phyloP scores from a whole-genome alignment of 352 stramenopile species.

The Phytopythium kandeliae region DNA sequence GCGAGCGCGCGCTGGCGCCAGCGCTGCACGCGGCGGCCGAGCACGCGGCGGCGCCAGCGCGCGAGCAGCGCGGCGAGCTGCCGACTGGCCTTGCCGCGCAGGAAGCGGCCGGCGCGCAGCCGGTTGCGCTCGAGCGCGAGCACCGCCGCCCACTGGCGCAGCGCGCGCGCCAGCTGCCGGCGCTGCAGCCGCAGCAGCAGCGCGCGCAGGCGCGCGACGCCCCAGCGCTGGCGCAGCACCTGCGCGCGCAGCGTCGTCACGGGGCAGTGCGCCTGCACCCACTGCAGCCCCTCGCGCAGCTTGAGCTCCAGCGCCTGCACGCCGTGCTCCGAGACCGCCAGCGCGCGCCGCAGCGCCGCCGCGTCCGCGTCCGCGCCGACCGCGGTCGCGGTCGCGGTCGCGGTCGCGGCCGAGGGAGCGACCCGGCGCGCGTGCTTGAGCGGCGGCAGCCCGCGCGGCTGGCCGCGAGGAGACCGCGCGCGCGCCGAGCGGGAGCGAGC shows the following conservation, averaged over 20 bases:
- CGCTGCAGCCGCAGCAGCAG: slow-evolving; percentile 66
- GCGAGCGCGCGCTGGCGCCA: slow-evolving; percentile 49
- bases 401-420: too few species aligned
- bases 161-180: slow-evolving; percentile 57
- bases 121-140: slow-evolving; percentile 74
- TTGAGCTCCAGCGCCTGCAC: slow-evolving; percentile 69
- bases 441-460: slow-evolving; percentile 34
- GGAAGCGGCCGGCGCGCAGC: slow-evolving; percentile 64
- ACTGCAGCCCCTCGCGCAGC: slow-evolving; percentile 77
- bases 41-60: slow-evolving; percentile 50
- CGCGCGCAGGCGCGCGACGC: slow-evolving; percentile 75
- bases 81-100: slow-evolving; percentile 79
- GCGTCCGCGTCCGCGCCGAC: slow-evolving; percentile 3
- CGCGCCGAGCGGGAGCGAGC: slow-evolving; percentile 24
- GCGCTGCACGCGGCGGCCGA: slow-evolving; percentile 29
- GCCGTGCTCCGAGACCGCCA: slow-evolving; percentile 72
- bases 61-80: slow-evolving; percentile 65
- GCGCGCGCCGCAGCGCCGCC: slow-evolving; percentile 58
- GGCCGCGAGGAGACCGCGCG: neutral
- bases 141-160: slow-evolving; percentile 67
- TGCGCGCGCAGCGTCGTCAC: slow-evolving; percentile 78
- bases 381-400: slow-evolving; percentile 29
- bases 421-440: slow-evolving; percentile 40
- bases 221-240: slow-evolving; percentile 83
- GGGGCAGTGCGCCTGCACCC: slow-evolving; percentile 81